Base-by-base conservation (phyloP, 768 basidiomycete species). In the Boletellus ananiceps region DNA sequence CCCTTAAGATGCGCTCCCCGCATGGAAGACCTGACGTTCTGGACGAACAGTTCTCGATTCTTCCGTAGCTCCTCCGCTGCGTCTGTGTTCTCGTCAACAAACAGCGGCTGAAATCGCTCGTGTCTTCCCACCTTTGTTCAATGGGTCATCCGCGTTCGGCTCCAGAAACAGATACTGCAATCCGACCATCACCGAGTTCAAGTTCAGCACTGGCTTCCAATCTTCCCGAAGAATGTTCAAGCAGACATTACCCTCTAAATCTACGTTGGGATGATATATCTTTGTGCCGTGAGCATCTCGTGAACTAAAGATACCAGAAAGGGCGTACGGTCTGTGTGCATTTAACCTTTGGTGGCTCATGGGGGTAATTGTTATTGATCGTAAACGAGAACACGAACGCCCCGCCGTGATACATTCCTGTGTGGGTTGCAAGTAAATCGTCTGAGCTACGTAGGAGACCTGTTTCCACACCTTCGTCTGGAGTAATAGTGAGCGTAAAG, bases 251-350 rank as follows among this genome's bases (percentile, higher is more conserved):
- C 96, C 96, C 65, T 97, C 93, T 33, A 96, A 79, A 69, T 99
- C 96, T 45, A 99, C 86, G 63, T 99, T 99, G 1, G 96, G 96
- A 67, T 99, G 96, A 69, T 99, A 99, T 64, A 98, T 97, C 95
- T 98, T 56, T 44, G 34, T 23, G 21, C 2, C 12, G 23, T 62
- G 29, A 62, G 44, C 34, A 35, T 15, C 15, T 19, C 8, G 34
- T 42, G 12, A 36, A 35, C 16, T n/a, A 25, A 49, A n/a, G 19
- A 31, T 38, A 2, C 44, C 19, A 44, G 11, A 34, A 36, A 47
- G 48, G 18, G 66, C 84, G 49, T 64, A 94, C 95, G 57, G 84
- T 96, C 65, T 92, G 92, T 40, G 84, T 86, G 74, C 95, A 98
- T 66, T 95, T 93, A 73, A 99, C 96, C 71, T 97, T 99, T 62